phyloP scores from a whole-genome alignment of 352 stramenopile genomes.

The Nannochloropsis limnetica region DNA sequence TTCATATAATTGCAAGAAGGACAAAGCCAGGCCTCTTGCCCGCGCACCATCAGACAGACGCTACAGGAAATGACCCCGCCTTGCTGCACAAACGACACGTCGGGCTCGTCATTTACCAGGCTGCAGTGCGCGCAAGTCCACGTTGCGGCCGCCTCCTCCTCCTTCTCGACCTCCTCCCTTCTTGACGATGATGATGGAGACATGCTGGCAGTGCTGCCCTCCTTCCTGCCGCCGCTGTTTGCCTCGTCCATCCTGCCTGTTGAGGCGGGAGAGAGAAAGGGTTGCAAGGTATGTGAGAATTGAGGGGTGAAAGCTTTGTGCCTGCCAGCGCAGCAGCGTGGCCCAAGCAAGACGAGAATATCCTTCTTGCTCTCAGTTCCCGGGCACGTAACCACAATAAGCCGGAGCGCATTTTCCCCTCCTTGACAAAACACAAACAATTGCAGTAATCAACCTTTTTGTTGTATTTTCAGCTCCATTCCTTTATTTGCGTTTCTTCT shows the following conservation, averaged over 20 bases:
- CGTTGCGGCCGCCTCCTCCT: neutral
- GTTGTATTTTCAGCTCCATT: neutral
- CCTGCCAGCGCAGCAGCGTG: neutral
- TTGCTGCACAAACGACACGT: constrained; percentile 30
- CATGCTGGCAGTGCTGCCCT: neutral
- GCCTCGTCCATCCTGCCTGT: neutral
- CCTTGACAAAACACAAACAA: neutral
- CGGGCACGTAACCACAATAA: neutral
- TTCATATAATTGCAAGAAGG: constrained; percentile 30
- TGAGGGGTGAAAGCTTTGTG: neutral
- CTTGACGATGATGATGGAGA: neutral
- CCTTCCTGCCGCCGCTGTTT: neutral
- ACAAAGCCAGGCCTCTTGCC: constrained; percentile 34
- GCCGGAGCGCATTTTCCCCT: neutral
- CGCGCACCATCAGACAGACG: constrained; percentile 27
- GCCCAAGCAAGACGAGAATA: neutral
- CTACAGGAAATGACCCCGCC: constrained; percentile 9
- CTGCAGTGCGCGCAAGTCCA: constrained; percentile 22
- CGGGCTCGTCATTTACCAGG: neutral
- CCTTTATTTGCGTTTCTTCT: neutral
- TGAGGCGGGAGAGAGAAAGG: neutral
- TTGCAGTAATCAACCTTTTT: too few species aligned
- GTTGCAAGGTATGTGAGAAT: neutral
- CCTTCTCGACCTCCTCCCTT: neutral
- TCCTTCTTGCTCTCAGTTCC: neutral